Base-by-base conservation (phyloP, 208 protist genomes). In the Crithidia brevicula region DNA sequence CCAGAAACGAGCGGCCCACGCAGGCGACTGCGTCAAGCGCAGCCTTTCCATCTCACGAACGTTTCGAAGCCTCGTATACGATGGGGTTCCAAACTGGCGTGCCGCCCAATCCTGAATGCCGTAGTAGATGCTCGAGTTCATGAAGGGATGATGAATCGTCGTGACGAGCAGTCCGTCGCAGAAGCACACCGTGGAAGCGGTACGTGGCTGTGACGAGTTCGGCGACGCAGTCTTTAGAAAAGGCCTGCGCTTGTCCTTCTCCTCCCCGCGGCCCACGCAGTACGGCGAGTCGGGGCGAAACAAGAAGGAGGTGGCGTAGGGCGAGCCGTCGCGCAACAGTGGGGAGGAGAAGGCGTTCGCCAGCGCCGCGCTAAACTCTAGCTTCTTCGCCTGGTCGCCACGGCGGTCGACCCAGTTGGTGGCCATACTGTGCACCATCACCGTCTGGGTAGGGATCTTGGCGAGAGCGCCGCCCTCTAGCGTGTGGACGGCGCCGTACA, bases 331-430 rank as follows among this genome's bases (percentile, higher is more conserved):
- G 36, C 15, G 58, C 34, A 58, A 31, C 57, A 45, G 53, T 43
- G 47, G 75, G 15, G 63, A 81, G n/a, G 70, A 64, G 30, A 76
- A 76, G 38, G 31, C 54, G 47, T 76, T 76, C 20, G 70, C 62
- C 62, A 76, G 23, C 8, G 62, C 70, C 2, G 70, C 70, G 34
- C 62, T 70, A 7, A 76, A 52, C 62, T 76, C 70, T 45, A 70
- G 56, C 70, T 66, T 66, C 28, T 28, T 23, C 20, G 25, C 15
- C 9, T 42, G 33, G 38, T 76, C 70, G n/a, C 62, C 70, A 23
- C 30, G 62, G 28, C 62, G 70, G 40, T 66, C 61, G 0, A 43
- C 31, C 73, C 73, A 79, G 56, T 57, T 50, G 15, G 56, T 67
- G 58, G 30, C 36, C 3, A 18, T 46, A 27, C n/a, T 33, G 45